Percentiles rank a stretch among this genome's conserved stretches.
Evolutionary conservation across 371 early-diverging fungal species (phyloP).

Genomic region (Rhizopus sp.): DNA sequence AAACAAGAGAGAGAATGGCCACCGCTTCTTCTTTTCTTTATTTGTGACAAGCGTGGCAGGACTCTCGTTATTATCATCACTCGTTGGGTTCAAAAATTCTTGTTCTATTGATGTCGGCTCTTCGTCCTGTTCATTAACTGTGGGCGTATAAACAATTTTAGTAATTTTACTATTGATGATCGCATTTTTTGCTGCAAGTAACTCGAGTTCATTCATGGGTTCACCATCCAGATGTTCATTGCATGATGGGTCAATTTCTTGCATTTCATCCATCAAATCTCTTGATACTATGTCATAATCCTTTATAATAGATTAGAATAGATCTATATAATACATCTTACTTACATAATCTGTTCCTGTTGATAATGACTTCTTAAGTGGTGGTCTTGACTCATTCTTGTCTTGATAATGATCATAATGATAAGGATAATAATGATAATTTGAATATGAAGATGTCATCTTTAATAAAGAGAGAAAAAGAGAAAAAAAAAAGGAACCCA

Average conservation of each 20-base stretch:
- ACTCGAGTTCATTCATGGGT: constrained; percentile 21
- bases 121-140: not conserved
- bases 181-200: constrained; percentile 23
- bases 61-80: not conserved
- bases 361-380: not conserved
- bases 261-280: not conserved
- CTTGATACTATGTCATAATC: not conserved
- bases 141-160: not conserved
- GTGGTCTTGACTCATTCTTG: not conserved
- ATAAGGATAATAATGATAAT: not conserved
- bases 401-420: not conserved
- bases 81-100: too few relatives aligned
- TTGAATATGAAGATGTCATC: too few relatives aligned
- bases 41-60: too few relatives aligned
- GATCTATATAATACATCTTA: not conserved
- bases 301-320: not conserved
- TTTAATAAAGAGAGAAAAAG: not conserved
- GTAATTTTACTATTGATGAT: constrained; percentile 9
- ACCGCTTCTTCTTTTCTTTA: constrained; percentile 11
- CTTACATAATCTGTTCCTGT: not conserved
- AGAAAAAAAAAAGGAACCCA: not conserved
- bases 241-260: not conserved
- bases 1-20: not conserved
- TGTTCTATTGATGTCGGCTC: not conserved
- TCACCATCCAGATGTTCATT: constrained; percentile 18